Base-by-base conservation (phyloP, 75 land plant genomes). In the Azolla pinnata region DNA sequence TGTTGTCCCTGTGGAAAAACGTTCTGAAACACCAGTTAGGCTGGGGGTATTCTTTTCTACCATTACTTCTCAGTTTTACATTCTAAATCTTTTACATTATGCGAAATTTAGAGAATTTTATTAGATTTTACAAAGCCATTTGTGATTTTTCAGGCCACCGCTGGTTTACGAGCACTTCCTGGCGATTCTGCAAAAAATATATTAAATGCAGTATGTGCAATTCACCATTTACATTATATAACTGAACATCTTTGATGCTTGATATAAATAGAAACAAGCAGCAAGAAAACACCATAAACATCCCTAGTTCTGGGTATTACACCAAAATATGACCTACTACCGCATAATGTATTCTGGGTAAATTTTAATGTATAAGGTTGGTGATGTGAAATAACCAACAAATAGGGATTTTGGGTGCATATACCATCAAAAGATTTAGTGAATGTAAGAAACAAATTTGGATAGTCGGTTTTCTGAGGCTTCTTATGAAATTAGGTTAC, bases 91-190 rank as follows among this genome's bases (percentile, higher is more conserved):
- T n/a, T n/a, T n/a, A n/a, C n/a, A n/a, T n/a, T n/a, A n/a, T n/a
- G n/a, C n/a, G n/a, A n/a, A n/a, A n/a, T n/a, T n/a, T n/a, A n/a
- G n/a, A n/a, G n/a, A n/a, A n/a, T n/a, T n/a, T n/a, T n/a, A n/a
- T n/a, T n/a, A n/a, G n/a, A n/a, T n/a, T n/a, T n/a, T n/a, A 2
- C 29, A 25, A 3, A 30, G 44, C 17, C 9, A 33, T 44, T 40
- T 56, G n/a, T n/a, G n/a, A n/a, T 38, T 50, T 0, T 70, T 29
- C 66, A 89, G 96, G 99, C 99, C 30, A 95, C 99, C 42, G 99
- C 99, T 17, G 99, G 99, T 33, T 71, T 95, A 31, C 89, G 99
- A 62, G 55, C 72, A 29, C 75, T 95, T 50, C 82, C 71, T 60
- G 79, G 73, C 56, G 84, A 83, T 61, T 57, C 79, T 27, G 70